phyloP scores from a whole-genome alignment of 192 early-diverging fungal genomes.

The Backusella australiensis region DNA sequence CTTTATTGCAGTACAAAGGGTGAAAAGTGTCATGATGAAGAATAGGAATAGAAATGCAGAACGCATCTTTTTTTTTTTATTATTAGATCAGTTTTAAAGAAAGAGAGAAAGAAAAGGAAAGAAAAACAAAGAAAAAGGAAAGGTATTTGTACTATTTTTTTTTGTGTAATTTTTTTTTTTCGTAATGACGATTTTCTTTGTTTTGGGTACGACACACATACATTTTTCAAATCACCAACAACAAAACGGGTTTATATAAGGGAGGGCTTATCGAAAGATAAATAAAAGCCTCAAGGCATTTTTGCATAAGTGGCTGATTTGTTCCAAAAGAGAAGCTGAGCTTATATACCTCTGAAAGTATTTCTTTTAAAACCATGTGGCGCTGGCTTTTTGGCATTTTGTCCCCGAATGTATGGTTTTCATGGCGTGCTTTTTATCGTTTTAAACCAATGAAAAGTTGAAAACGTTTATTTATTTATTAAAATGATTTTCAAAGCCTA shows the following conservation, averaged over 20 bases:
- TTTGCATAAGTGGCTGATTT: background rate
- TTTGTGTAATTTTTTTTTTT: background rate
- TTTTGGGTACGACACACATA: background rate
- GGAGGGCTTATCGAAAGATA: background rate
- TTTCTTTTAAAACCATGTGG: background rate
- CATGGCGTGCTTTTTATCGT: background rate
- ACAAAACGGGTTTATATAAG: too few relatives aligned
- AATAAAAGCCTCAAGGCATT: background rate
- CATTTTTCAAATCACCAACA: too few relatives aligned
- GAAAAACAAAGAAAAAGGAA: background rate
- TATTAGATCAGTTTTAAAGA: background rate
- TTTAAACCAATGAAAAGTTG: background rate
- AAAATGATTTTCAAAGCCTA: background rate
- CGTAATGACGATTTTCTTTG: slow-evolving; percentile 1
- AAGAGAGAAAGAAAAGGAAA: background rate
- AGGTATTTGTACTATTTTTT: background rate
- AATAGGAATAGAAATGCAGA: background rate
- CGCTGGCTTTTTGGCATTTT: background rate
- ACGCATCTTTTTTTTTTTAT: background rate
- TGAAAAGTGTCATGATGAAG: background rate
- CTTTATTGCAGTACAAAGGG: background rate
- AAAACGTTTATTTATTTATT: background rate
- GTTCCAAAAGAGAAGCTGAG: background rate
- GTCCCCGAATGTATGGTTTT: background rate
- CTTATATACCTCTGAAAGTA: background rate